Base-by-base conservation (phyloP, 345 rosid genomes). In the Moricandia arvensis region DNA sequence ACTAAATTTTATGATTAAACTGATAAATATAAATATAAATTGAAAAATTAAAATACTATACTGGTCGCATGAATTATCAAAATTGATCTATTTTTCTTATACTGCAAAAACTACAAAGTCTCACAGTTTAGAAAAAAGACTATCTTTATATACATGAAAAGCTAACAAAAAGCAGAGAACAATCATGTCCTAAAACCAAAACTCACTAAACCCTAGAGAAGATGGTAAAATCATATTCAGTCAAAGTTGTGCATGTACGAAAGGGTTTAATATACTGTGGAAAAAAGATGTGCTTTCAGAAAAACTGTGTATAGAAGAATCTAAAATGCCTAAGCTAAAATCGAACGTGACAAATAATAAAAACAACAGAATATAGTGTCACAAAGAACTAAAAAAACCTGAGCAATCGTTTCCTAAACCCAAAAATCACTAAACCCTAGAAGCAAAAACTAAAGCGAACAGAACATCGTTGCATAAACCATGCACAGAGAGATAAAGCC, bases 401-500 rank as follows among this genome's bases (percentile, higher is more conserved):
- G 15, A 65, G 73, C 2, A 66, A 66, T 34, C 59, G 30, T 45
- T 35, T 16, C 41, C 33, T 31, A 3, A 45, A 77, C 47, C 33
- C 8, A 57, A 5, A 54, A 64, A 77, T 59, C 73, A 77, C 70
- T 77, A 71, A 77, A 27, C 80, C 80, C 68, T 77, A 77, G 68
- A 45, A 77, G 63, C 80, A 16, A 34, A 77, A 45, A 0, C 47
- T 61, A 66, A 71, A 59, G 71, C 63, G 68, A 77, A 77, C 43
- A 59, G 66, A 65, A 65, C 35, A 71, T 30, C 71, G 66, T 21
- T 76, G 69, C 66, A 24, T 6, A 70, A 71, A 77, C 76, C 76
- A 77, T 77, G 80, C 80, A 77, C 35, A 71, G n/a, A 47, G 72
- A 71, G 76, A 77, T 24, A 5, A 59, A 71, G 75, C 71, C 17